A percentile compares a stretch with the other conserved stretches of the same genome.
These are phyloP conservation scores for Cystobasidium sp. DNA, from an alignment of 1,284 basidiomycete species.

Conservation along the genomic window DNA sequence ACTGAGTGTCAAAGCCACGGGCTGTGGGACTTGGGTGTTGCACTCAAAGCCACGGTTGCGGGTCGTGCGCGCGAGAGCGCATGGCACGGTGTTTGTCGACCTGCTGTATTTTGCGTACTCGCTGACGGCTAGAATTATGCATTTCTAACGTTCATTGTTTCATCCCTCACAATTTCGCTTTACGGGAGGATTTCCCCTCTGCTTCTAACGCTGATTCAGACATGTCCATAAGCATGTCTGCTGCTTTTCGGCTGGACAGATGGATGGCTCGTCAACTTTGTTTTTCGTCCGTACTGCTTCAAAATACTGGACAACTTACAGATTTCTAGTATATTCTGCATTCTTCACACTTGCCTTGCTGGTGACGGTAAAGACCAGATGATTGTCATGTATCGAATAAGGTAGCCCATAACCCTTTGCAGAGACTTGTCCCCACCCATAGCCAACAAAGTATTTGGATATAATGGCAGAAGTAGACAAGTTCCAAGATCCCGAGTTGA, in stretches of 20 bases:
- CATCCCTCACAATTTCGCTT: slow-evolving; percentile 35
- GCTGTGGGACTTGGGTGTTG: too few relatives aligned
- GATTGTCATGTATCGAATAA: slow-evolving; percentile 61
- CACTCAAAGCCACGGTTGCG: too few relatives aligned
- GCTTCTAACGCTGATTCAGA: slow-evolving; percentile 32
- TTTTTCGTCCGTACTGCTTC: background rate
- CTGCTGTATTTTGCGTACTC: too few relatives aligned
- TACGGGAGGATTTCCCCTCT: slow-evolving; percentile 14
- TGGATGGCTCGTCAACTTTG: too few relatives aligned
- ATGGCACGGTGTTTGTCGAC: too few relatives aligned
- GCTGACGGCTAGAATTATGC: background rate
- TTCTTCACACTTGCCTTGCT: slow-evolving; percentile 74
- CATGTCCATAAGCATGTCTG: slow-evolving; percentile 52
- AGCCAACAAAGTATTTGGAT: slow-evolving; percentile 71
- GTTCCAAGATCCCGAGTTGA: slow-evolving; percentile 60
- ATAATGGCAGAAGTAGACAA: slow-evolving; percentile 78
- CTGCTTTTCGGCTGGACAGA: slow-evolving; percentile 47
- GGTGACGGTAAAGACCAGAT: slow-evolving; percentile 78
- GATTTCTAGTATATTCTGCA: slow-evolving; percentile 47
- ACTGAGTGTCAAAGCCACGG: too few relatives aligned
- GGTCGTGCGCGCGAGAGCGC: too few relatives aligned
- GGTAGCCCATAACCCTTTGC: slow-evolving; percentile 67
- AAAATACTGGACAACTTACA: slow-evolving; percentile 21
- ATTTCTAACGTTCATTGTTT: background rate
- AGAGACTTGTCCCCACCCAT: slow-evolving; percentile 62